Conservation (phyloP, 106 monocot species). For the Gastrodia elata region DNA sequence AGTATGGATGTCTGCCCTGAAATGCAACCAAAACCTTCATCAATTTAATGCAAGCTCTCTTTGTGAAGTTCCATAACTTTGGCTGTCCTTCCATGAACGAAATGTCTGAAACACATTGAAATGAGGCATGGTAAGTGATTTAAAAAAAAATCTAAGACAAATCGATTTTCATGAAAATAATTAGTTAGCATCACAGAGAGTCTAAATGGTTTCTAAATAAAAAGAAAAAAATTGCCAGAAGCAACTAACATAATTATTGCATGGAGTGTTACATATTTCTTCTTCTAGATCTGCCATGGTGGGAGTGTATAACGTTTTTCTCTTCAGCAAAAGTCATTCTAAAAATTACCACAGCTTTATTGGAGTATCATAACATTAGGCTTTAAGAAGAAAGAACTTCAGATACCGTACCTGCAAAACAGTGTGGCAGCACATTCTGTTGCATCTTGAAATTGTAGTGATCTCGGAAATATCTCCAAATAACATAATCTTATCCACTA, state of each 20-base stretch:
- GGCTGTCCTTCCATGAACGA: conserved; percentile 42
- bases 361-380: neutral
- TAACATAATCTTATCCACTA: neutral
- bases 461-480: neutral
- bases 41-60: conserved; percentile 68
- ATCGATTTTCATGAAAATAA: neutral
- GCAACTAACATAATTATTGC: too few species aligned
- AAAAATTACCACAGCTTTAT: neutral
- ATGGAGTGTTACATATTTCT: too few species aligned
- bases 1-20: conserved; percentile 82
- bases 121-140: neutral
- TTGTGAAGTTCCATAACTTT: conserved; percentile 60
- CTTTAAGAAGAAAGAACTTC: neutral
- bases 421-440: neutral
- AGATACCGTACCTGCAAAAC: neutral
- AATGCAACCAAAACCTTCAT: conserved; percentile 63
- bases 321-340: neutral
- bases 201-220: neutral
- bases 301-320: neutral
- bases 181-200: neutral
- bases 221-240: neutral
- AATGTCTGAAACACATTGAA: conserved; percentile 37
- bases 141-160: neutral
- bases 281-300: too few species aligned
- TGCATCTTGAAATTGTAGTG: neutral